Base-by-base conservation (phyloP, 2,329 filamentous ascomycete species). In the Nemania bipapillata region DNA sequence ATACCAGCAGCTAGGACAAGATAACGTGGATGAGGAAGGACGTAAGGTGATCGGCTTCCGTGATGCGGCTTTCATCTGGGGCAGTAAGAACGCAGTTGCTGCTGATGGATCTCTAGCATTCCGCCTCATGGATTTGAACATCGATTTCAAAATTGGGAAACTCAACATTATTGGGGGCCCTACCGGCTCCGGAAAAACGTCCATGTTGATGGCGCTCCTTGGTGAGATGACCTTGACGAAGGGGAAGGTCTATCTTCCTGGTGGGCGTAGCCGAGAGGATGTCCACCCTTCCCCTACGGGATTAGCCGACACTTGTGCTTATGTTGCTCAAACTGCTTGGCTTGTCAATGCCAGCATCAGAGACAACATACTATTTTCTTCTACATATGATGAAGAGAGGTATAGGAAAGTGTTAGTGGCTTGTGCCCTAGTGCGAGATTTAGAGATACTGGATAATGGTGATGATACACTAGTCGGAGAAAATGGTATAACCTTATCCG, bases 291-390 rank as follows among this genome's bases (percentile, higher is more conserved):
- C 93, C 1, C 90, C 92, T 66, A 97, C 95, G 26, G 92, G 91
- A 1, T 86, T 98, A 45, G 93, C 92, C 5, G 94, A 99, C 77
- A 97, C 92, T 68, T 90, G 97, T 68, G 96, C 96, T 17, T 99
- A 98, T 78, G 97, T 96, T 78, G 95, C 96, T 20, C 96, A 99
- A 79, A 92, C 97, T 79, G 93, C 96, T 8, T 99, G 96, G 96
- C 86, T 99, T 35, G 92, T 98, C 66, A 99, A 99, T 76, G 95
- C 92, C 52, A 96, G 92, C 22, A 96, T 99, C 80, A 94, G 92
- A 78, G 93, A 97, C 71, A 99, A 99, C 79, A 99, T 99, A 72
- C 81, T 97, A 0, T 99, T 99, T 76, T 90, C 94, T 6, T 90
- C 92, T 22, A 88, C 90, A 0, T 93, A 89, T 73, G 90, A 99